These are phyloP conservation scores for Fusarium vanettenii DNA, from an alignment of 2,329 filamentous ascomycete genomes.

Conservation along the genomic window DNA sequence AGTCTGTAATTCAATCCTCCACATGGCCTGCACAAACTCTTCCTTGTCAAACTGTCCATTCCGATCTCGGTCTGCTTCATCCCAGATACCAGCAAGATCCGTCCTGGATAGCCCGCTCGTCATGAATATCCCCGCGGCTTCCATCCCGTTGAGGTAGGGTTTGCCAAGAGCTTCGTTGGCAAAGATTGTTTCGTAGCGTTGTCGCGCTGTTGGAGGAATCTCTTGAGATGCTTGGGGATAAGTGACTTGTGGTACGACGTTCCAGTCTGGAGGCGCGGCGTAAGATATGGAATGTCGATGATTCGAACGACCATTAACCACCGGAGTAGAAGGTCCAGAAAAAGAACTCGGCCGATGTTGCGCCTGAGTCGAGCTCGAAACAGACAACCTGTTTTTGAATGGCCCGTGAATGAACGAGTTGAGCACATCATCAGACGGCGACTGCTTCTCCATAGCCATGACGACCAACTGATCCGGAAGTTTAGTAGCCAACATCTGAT, in stretches of 20 bases:
- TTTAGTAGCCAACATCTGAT: constrained; percentile 5
- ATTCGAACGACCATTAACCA: neutral
- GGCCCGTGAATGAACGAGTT: neutral
- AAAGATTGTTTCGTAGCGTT: constrained; percentile 19
- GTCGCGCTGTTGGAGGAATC: constrained; percentile 2
- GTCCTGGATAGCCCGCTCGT: constrained; percentile 25
- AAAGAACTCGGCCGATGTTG: constrained; percentile 11
- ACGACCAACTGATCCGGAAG: neutral
- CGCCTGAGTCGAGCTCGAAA: neutral
- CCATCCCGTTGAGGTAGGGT: constrained; percentile 30
- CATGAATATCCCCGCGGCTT: constrained; percentile 33
- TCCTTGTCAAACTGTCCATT: constrained; percentile 37
- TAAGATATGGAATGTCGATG: neutral
- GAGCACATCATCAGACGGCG: neutral
- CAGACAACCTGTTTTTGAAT: neutral
- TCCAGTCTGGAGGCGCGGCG: neutral
- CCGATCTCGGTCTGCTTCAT: constrained; percentile 34
- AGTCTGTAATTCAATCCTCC: constrained; percentile 28
- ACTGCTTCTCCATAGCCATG: neutral
- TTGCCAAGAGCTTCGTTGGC: constrained; percentile 5
- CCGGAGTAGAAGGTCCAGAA: neutral
- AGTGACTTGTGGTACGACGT: neutral
- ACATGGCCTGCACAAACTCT: constrained; percentile 41
- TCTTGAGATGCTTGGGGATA: neutral
- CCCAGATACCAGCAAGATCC: constrained; percentile 38